These are phyloP conservation scores for Lachancea waltii DNA, from an alignment of 805 yeast genomes.

Conservation along the genomic window DNA sequence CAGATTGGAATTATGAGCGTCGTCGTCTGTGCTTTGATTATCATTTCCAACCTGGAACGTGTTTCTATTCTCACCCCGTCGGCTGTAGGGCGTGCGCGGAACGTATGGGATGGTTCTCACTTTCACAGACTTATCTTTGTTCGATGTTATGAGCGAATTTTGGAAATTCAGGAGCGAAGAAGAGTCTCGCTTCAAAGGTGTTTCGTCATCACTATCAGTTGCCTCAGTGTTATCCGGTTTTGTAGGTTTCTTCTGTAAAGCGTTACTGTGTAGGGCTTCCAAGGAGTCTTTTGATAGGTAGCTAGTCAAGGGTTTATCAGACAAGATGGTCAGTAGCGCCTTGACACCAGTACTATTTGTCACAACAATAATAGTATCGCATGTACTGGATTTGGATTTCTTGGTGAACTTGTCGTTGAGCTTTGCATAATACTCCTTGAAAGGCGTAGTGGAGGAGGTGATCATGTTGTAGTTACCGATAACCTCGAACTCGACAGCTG, in stretches of 20 bases:
- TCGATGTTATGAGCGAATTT: slow-evolving; percentile 27
- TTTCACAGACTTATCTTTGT: slow-evolving; percentile 31
- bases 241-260: slow-evolving; percentile 13
- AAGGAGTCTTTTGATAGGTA: slow-evolving; percentile 28
- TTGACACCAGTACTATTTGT: slow-evolving; percentile 32
- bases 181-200: slow-evolving; percentile 25
- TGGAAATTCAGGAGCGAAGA: slow-evolving; percentile 29
- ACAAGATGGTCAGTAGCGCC: slow-evolving; percentile 30
- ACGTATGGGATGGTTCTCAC: slow-evolving; percentile 21
- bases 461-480: slow-evolving; percentile 14
- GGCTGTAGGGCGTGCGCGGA: neutral
- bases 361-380: slow-evolving; percentile 26
- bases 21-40: slow-evolving; percentile 1
- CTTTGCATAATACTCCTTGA: slow-evolving; percentile 29
- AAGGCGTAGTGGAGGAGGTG: slow-evolving; percentile 23
- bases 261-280: slow-evolving; percentile 19
- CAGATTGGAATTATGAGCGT: slow-evolving; percentile 9
- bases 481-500: slow-evolving; percentile 19
- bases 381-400: slow-evolving; percentile 2
- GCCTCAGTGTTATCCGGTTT: slow-evolving; percentile 1
- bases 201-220: slow-evolving; percentile 15
- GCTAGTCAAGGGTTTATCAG: slow-evolving; percentile 30
- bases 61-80: neutral
- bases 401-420: slow-evolving; percentile 23
- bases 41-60: slow-evolving; percentile 1